Evolutionary conservation across 148 eudicot species (phyloP), one percentile per base, ranked within the genome.

Genomic region (Rhododendron simsii): DNA sequence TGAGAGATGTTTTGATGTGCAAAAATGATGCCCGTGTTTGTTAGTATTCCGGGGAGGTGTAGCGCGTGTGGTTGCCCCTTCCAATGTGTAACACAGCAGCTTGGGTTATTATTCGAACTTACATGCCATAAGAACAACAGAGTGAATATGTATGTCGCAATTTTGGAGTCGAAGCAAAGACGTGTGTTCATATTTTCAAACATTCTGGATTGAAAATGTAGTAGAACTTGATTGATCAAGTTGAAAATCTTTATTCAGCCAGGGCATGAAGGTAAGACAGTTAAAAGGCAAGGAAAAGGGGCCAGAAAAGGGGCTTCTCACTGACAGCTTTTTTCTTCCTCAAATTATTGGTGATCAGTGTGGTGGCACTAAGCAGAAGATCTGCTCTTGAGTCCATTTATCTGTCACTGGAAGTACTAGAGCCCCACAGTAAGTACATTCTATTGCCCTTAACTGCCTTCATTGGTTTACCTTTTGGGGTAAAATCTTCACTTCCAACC

Each of bases 211-310:
- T 39, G 26, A 44, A 10, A 44, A 23, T 20, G 45, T 21, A 45
- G 2, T 10, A 23, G 41, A 48, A 73, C 13, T 9, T 67, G 35
- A 67, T 67, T n/a, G 74, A 67, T 67, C 26, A 80, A 53, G 7
- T n/a, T 51, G 20, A 48, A 51, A 80, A 45, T 57, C 57, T 78
- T 78, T 78, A 78, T 48, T 78, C 81, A 78, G 81, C 26, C 37
- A 35, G 80, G 51, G n/a, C 12, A 14, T 23, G 33, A 78, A 80
- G 63, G 41, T 28, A 50, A 37, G 39, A 28, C 16, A 30, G 82
- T 33, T 8, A 50, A 51, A 63, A 51, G 44, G 23, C 82, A 50
- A 48, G 9, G 41, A 47, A 9, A 47, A 47, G 11, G 50, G 50
- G 2, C 50, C 50, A 9, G 50, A 80, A 51, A 78, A 80, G 33